Evolutionary conservation across 257 asterid genomes (phyloP).

Genomic region (Ocimum tenuiflorum): DNA sequence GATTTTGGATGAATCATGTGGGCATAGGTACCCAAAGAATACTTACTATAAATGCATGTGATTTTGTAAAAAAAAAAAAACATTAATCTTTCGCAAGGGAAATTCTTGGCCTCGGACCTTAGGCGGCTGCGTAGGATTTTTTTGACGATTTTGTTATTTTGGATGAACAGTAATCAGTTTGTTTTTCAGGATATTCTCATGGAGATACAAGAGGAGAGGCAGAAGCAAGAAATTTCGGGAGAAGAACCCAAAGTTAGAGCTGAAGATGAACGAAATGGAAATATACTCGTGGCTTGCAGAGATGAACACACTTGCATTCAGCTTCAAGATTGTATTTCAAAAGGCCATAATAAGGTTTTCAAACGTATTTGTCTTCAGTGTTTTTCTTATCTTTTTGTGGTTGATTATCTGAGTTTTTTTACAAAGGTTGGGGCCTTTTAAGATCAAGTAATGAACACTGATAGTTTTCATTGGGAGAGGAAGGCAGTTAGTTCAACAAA

Average conservation of each 20-base stretch:
- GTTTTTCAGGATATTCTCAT: conserved; percentile 62
- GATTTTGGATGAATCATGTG: too few species aligned
- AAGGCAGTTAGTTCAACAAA: neutral
- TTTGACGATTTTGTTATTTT: neutral
- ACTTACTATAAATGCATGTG: too few species aligned
- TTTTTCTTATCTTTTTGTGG: neutral
- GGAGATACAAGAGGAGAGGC: conserved; percentile 78
- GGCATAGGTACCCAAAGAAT: too few species aligned
- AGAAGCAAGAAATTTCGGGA: conserved; percentile 36
- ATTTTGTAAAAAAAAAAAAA: too few species aligned
- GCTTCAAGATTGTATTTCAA: conserved; percentile 76
- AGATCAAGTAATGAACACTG: neutral
- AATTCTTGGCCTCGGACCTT: too few species aligned
- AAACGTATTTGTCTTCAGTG: neutral
- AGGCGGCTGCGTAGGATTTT: too few species aligned
- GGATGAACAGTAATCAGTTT: conserved; percentile 10
- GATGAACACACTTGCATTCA: conserved; percentile 88
- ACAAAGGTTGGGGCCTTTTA: neutral
- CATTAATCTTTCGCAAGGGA: too few species aligned
- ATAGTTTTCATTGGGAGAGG: neutral
- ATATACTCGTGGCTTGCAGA: conserved; percentile 85
- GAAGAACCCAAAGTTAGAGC: conserved; percentile 37
- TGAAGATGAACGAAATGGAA: conserved; percentile 41
- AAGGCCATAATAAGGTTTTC: conserved; percentile 66
- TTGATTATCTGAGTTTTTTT: neutral